Percentiles rank a stretch among this genome's conserved stretches.
These are phyloP conservation scores for Nakaseomyces uthaithaninus DNA, from an alignment of 1,139 yeast species.

Conservation along the genomic window DNA sequence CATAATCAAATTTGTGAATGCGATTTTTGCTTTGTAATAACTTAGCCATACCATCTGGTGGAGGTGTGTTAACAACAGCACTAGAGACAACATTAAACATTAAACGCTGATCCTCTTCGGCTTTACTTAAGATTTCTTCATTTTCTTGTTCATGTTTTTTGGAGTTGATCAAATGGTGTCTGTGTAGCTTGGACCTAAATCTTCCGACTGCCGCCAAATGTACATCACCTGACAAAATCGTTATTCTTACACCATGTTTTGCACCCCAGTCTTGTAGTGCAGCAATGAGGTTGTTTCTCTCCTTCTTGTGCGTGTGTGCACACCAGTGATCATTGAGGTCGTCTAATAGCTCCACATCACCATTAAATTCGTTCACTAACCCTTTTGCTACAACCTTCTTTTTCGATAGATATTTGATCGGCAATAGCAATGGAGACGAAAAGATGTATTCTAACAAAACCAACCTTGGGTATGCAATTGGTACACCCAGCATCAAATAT, in stretches of 20 bases:
- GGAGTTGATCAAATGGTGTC: constrained; percentile 33
- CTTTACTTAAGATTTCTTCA: constrained; percentile 38
- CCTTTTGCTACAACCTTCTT: constrained; percentile 61
- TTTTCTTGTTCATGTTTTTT: constrained; percentile 36
- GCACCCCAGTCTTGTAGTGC: constrained; percentile 58
- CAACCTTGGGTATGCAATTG: constrained; percentile 85
- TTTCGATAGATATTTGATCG: constrained; percentile 60
- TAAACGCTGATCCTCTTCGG: constrained; percentile 65
- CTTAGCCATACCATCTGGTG: constrained; percentile 77
- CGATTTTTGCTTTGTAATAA: constrained; percentile 58
- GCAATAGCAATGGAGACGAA: constrained; percentile 52
- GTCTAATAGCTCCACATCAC: constrained; percentile 80
- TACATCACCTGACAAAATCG: constrained; percentile 87
- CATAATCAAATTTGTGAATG: constrained; percentile 54
- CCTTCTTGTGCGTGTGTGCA: constrained; percentile 70
- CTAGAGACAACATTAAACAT: constrained; percentile 80
- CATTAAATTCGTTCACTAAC: constrained; percentile 82
- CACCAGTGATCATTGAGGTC: constrained; percentile 98
- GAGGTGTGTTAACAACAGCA: constrained; percentile 88
- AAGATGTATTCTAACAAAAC: constrained; percentile 81
- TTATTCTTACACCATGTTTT: constrained; percentile 56
- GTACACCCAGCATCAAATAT: constrained; percentile 81
- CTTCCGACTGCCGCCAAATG: constrained; percentile 83
- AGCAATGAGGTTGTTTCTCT: constrained; percentile 56
- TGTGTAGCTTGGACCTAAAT: constrained; percentile 52